phyloP scores from a whole-genome alignment of 2,329 filamentous ascomycete genomes.

The Diaporthe destruens region DNA sequence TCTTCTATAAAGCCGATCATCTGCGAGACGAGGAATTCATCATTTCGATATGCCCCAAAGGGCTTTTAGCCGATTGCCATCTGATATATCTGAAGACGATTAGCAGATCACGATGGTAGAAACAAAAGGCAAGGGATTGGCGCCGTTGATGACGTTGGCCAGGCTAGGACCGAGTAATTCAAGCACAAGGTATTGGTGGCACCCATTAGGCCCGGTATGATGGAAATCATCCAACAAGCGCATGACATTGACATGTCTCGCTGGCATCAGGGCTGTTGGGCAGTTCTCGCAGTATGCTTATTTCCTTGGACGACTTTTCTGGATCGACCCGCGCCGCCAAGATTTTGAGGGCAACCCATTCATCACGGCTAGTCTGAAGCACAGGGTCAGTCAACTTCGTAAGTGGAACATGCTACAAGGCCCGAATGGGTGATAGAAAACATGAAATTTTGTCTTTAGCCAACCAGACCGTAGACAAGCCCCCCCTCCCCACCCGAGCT shows the following conservation, averaged over 20 bases:
- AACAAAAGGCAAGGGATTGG: too few species aligned
- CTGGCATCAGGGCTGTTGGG: not conserved
- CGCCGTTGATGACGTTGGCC: not conserved
- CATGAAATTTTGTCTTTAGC: not conserved
- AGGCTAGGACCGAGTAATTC: conserved; percentile 6
- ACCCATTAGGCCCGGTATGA: not conserved
- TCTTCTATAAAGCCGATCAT: conserved; percentile 11
- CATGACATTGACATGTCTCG: not conserved
- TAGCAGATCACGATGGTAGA: not conserved
- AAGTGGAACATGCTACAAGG: too few species aligned
- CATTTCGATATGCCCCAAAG: not conserved
- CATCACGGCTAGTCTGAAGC: not conserved
- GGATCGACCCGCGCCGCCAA: not conserved
- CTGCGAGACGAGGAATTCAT: not conserved
- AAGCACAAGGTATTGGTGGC: conserved; percentile 7
- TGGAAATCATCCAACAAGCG: not conserved
- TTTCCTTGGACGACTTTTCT: not conserved
- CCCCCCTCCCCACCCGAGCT: too few species aligned
- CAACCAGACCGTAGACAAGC: too few species aligned
- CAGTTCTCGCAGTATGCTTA: not conserved
- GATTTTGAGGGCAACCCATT: conserved; percentile 23
- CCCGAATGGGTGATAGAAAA: not conserved
- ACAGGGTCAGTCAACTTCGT: not conserved
- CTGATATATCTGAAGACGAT: not conserved
- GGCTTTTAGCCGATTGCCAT: not conserved